Evolutionary conservation across 2,329 filamentous ascomycete genomes (phyloP).

Genomic region (Metarhizium humberi): DNA sequence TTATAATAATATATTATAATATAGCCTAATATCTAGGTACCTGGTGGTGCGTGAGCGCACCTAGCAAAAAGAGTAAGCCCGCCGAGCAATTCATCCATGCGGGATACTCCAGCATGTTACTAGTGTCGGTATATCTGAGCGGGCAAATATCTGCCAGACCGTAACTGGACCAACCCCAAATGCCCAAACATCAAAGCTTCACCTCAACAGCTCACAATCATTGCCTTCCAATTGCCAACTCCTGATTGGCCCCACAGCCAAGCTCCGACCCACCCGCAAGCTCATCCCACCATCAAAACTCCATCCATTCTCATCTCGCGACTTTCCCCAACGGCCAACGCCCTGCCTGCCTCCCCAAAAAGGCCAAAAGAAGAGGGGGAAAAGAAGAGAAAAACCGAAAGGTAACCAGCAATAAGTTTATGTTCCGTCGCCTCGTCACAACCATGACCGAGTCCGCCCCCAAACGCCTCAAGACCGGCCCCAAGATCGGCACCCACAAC

Average conservation of each 20-base stretch:
- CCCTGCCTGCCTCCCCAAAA: not conserved
- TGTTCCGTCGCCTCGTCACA: constrained; percentile 22
- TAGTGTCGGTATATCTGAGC: too few species aligned
- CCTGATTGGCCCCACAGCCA: not conserved
- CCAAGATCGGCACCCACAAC: constrained; percentile 87
- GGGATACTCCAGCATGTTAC: too few species aligned
- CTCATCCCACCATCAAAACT: not conserved
- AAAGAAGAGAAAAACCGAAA: too few species aligned
- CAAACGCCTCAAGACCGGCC: constrained; percentile 65
- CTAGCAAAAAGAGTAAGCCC: too few species aligned
- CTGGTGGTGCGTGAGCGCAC: too few species aligned
- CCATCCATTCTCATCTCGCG: not conserved
- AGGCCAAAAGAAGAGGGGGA: too few species aligned
- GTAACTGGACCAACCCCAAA: not conserved
- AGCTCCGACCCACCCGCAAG: not conserved
- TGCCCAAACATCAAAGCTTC: not conserved
- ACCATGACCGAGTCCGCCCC: constrained; percentile 53
- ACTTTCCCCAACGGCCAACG: not conserved
- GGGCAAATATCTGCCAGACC: too few species aligned
- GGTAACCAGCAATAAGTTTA: constrained; percentile 8
- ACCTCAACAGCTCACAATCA: not conserved
- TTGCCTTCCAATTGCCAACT: not conserved
- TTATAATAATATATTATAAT: too few species aligned
- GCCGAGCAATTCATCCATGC: too few species aligned
- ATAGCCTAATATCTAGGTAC: too few species aligned